phyloP scores from a whole-genome alignment of 2,329 filamentous ascomycete genomes.

The Neocucurbitaria cava region DNA sequence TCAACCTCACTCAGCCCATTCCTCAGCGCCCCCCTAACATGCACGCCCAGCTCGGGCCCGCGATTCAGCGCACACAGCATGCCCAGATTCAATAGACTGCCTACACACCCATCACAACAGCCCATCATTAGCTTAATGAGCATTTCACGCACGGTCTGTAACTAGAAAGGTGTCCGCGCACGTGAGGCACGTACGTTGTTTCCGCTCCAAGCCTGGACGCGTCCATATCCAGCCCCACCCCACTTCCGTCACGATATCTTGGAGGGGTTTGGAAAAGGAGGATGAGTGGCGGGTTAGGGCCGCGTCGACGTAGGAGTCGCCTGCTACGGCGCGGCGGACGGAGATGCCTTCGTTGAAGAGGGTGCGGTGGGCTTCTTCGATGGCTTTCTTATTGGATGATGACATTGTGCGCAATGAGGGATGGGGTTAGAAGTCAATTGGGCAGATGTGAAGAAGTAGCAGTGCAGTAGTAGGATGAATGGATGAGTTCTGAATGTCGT shows the following conservation, averaged over 20 bases:
- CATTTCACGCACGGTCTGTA: too few relatives aligned
- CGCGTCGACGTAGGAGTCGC: constrained; percentile 63
- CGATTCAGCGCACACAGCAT: constrained; percentile 67
- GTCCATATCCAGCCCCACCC: constrained; percentile 68
- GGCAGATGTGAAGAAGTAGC: not conserved
- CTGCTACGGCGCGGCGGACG: constrained; percentile 46
- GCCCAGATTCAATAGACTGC: constrained; percentile 65
- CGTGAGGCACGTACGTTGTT: constrained; percentile 37
- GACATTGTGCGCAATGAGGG: not conserved
- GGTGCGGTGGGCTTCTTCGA: constrained; percentile 16
- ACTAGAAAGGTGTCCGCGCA: not conserved
- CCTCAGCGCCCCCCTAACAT: constrained; percentile 65
- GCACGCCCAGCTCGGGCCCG: constrained; percentile 62
- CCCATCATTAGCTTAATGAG: not conserved
- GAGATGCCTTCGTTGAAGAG: constrained; percentile 22
- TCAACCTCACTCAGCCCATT: constrained; percentile 67
- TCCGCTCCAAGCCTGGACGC: constrained; percentile 55
- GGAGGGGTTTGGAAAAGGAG: constrained; percentile 62
- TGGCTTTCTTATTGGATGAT: constrained; percentile 5
- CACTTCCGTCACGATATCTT: constrained; percentile 66
- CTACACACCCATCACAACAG: not conserved
- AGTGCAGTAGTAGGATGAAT: not conserved
- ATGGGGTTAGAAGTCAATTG: too few relatives aligned
- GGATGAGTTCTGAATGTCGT: not conserved
- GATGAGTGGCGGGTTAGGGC: constrained; percentile 60